Evolutionary conservation across 345 rosid species (phyloP), one percentile per base, ranked within the genome.

Genomic region (Raphanus sativus): DNA sequence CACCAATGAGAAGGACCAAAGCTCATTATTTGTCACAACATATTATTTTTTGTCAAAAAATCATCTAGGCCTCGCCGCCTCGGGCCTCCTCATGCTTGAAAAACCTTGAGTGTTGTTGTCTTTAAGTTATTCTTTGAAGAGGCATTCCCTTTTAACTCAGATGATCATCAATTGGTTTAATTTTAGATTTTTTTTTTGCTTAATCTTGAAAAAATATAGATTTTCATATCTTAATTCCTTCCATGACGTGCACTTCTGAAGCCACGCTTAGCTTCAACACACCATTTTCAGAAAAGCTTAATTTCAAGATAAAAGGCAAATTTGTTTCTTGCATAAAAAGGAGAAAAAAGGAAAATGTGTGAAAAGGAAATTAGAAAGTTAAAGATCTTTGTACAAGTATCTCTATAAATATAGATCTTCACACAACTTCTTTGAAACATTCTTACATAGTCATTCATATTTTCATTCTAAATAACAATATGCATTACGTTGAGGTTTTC

Each of bases 401-500:
- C 54, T 12, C 54, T 45, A 45, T 45, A 45, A 45, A 45, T 45
- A 45, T 45, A 13, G 16, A 13, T 45, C 54, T 40, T 45, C 54
- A 45, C 16, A 45, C 16, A 12, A 45, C 54, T 13, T 45, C 6
- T 13, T 45, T 4, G 16, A 4, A 45, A 11, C 16, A 13, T 45
- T 45, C 4, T 45, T 45, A 45, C 6, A 45, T 45, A 38, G 24
- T 40, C 59, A n/a, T 10, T 54, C 52, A 65, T 21, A 21, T 21
- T 3, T 21, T 56, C 28, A 21, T 21, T 56, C 13, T 36, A 7
- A 25, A 34, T 3, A 10, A 65, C 8, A 5, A 28, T 28, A 74
- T 76, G 79, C 33, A 60, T 5, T 12, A 32, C 1, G 38, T 11
- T 7, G 38, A 76, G 10, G 65, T 62, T 11, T 76, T 69, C 1